phyloP scores from a whole-genome alignment of 2,329 filamentous ascomycete genomes.

The Cadophora malorum region DNA sequence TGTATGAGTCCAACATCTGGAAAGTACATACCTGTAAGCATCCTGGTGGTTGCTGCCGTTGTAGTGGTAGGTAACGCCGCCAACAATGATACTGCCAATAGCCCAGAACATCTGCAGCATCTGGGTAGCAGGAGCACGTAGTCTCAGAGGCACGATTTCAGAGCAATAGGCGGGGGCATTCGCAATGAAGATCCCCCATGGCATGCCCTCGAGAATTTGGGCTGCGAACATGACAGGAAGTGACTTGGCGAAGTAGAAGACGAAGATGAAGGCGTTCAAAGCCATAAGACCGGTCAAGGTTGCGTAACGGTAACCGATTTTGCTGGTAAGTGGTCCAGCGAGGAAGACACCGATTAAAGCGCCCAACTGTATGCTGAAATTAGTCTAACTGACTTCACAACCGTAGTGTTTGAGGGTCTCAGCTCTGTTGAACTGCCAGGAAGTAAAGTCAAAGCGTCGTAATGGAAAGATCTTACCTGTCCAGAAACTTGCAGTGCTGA shows the following conservation, averaged over 20 bases:
- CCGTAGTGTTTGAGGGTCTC: no score
- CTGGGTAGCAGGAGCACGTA: constrained; percentile 64
- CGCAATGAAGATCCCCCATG: constrained; percentile 71
- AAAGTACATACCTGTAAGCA: constrained; percentile 52
- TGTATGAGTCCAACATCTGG: constrained; percentile 35
- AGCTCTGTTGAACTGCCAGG: no score
- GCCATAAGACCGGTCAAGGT: constrained; percentile 60
- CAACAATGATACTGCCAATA: constrained; percentile 67
- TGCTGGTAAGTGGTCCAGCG: constrained; percentile 65
- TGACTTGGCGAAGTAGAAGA: constrained; percentile 56
- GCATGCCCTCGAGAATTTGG: constrained; percentile 66
- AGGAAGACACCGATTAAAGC: constrained; percentile 66
- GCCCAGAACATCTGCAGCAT: constrained; percentile 73
- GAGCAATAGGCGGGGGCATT: constrained; percentile 67
- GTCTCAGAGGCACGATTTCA: constrained; percentile 65
- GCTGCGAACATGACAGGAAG: constrained; percentile 49
- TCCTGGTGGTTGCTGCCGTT: constrained; percentile 45
- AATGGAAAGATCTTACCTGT: neutral
- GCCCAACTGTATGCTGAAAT: constrained; percentile 52
- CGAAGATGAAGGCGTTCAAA: constrained; percentile 54
- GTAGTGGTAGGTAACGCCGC: constrained; percentile 61
- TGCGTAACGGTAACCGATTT: constrained; percentile 64
- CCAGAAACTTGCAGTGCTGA: constrained; percentile 61
- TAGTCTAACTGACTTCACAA: neutral
- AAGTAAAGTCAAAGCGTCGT: neutral